Base-by-base conservation (phyloP, 768 basidiomycete genomes). In the Sporobolomyces pararoseus region DNA sequence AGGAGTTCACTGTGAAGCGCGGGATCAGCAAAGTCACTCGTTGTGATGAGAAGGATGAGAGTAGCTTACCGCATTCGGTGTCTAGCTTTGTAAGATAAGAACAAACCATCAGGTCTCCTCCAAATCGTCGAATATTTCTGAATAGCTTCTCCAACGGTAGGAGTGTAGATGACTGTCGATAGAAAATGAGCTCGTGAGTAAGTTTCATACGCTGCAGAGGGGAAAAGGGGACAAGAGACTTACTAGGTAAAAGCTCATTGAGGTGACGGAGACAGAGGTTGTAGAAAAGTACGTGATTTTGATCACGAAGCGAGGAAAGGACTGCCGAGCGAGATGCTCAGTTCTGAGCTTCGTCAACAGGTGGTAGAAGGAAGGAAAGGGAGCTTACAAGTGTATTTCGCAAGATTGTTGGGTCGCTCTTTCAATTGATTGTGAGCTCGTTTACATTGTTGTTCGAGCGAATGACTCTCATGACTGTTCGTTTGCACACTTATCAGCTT, bases 61-160 rank as follows among this genome's bases (percentile, higher is more conserved):
- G 7, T 10, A 31, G 17, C 39, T n/a, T 13, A 60, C 75, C 90
- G 89, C 87, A 91, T 90, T 10, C 81, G 78, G 50, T 89, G 85
- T 69, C 82, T 80, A 70, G 87, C 65, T 25, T 54, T 31, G 52
- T 59, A 65, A 27, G 86, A 83, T 14, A 93, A 80, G 78, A 85
- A 93, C 32, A 92, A 76, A 0, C 91, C 90, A 75, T 91, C 88
- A 64, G 87, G 78, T 61, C 88, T 81, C 42, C 91, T 82, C 80
- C 89, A 93, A 6, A 92, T 81, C 77, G 90, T 88, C 0, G 90
- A 92, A 77, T 92, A 93, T 65, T 88, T 85, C 14, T 87, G 81
- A 27, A 78, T 76, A 1, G 76, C 76, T 39, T 73, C 63, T 23
- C 68, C 70, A 19, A 68, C 67, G 17, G 61, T 72, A 2, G 62